phyloP scores from a whole-genome alignment of 1,284 basidiomycete species.

The Phlebopus sp. region DNA sequence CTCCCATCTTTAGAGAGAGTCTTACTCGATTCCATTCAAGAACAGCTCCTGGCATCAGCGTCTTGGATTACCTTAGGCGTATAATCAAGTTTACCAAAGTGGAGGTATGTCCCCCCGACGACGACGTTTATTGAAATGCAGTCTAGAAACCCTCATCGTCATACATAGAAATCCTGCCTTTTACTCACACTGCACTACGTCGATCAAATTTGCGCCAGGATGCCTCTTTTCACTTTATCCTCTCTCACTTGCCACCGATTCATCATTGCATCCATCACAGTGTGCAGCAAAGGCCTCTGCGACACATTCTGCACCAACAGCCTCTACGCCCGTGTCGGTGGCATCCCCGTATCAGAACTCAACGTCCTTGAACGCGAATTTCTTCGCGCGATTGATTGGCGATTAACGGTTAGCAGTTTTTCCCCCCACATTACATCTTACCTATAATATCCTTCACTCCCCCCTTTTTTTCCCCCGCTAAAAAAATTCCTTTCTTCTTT shows the following conservation, averaged over 20 bases:
- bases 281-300: conserved; percentile 88
- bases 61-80: conserved; percentile 87
- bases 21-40: conserved; percentile 94
- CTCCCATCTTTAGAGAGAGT: conserved; percentile 55
- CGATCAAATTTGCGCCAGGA: conserved; percentile 87
- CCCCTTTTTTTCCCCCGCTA: not conserved
- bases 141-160: conserved; percentile 6
- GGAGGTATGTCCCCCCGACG: conserved; percentile 71
- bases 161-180: conserved; percentile 78
- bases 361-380: conserved; percentile 93
- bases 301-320: conserved; percentile 92
- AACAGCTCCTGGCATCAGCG: conserved; percentile 78
- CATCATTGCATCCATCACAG: conserved; percentile 84
- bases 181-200: conserved; percentile 91
- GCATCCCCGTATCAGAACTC: conserved; percentile 85
- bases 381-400: conserved; percentile 87
- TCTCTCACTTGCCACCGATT: conserved; percentile 96
- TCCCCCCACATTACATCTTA: conserved; percentile 12
- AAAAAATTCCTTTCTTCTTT: no score
- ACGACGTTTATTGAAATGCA: not conserved
- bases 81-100: conserved; percentile 92
- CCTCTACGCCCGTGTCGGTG: conserved; percentile 92
- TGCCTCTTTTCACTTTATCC: conserved; percentile 85
- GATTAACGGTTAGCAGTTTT: conserved; percentile 74
- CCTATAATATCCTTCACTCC: conserved; percentile 3